Conservation (phyloP, 495 filamentous ascomycete species). For the Copromyces sp. region DNA sequence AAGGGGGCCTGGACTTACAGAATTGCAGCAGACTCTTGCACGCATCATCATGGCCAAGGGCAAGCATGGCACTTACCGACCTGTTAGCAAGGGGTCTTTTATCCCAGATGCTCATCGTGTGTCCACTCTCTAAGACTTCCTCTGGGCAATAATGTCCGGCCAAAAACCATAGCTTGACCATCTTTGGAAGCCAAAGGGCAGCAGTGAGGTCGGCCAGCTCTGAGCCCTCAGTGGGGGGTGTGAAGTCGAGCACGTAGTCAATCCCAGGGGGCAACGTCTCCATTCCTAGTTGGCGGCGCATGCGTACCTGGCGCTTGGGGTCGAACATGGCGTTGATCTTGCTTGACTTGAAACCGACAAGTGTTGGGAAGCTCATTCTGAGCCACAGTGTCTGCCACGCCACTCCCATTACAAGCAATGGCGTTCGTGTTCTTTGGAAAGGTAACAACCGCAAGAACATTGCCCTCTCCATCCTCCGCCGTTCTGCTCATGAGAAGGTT, state of each 20-base stretch:
- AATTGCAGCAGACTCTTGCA: constrained; percentile 7
- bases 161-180: constrained; percentile 38
- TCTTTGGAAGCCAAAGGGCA: constrained; percentile 46
- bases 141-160: constrained; percentile 32
- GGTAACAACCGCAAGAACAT: constrained; percentile 48
- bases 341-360: constrained; percentile 37
- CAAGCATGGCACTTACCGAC: constrained; percentile 15
- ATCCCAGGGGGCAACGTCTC: constrained; percentile 32
- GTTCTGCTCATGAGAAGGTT: not conserved
- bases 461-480: constrained; percentile 27
- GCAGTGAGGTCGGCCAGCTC: constrained; percentile 48
- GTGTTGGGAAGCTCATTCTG: constrained; percentile 36
- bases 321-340: constrained; percentile 40
- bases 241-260: constrained; percentile 52
- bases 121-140: constrained; percentile 9
- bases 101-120: not conserved
- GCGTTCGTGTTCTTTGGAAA: constrained; percentile 25
- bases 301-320: constrained; percentile 27
- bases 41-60: constrained; percentile 25
- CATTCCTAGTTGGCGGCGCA: constrained; percentile 17
- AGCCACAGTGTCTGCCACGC: constrained; percentile 23
- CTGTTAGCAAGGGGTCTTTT: constrained; percentile 15
- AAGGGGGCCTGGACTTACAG: constrained; percentile 6
- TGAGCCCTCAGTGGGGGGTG: constrained; percentile 47
- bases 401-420: constrained; percentile 9